Conservation (phyloP, 225 moss, liverwort and hornwort species). For the Physcomitrium patens region DNA sequence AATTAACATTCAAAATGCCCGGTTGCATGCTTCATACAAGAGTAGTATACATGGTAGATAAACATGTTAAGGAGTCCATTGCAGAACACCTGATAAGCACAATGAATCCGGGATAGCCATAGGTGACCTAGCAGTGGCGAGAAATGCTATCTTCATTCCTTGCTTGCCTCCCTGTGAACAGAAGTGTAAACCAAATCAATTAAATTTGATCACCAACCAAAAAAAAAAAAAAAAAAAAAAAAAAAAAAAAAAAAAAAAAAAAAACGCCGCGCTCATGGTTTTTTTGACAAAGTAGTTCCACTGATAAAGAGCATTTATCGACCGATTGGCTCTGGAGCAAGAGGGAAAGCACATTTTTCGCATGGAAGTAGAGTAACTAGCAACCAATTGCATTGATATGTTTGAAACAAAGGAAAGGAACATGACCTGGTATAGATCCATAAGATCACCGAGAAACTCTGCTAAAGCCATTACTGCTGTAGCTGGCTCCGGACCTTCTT, state of each 20-base stretch:
- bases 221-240: neutral
- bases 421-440: conserved; percentile 82
- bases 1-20: conserved; percentile 20
- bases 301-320: neutral
- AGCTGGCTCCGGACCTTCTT: conserved; percentile 79
- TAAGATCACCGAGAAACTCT: conserved; percentile 87
- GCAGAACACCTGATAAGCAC: conserved; percentile 69
- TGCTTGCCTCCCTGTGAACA: conserved; percentile 73
- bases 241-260: neutral
- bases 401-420: conserved; percentile 16
- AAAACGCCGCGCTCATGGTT: neutral
- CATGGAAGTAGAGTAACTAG: no score
- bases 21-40: conserved; percentile 23
- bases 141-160: conserved; percentile 74
- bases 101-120: conserved; percentile 81
- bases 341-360: no score
- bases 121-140: conserved; percentile 82
- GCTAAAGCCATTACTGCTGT: conserved; percentile 71
- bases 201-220: neutral
- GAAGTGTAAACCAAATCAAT: conserved; percentile 1
- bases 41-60: neutral
- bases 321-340: no score
- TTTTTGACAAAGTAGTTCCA: neutral
- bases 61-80: conserved; percentile 5
- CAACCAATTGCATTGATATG: conserved; percentile 4